phyloP scores from a whole-genome alignment of 2,329 filamentous ascomycete species.

The Westerdykella aurantiaca region DNA sequence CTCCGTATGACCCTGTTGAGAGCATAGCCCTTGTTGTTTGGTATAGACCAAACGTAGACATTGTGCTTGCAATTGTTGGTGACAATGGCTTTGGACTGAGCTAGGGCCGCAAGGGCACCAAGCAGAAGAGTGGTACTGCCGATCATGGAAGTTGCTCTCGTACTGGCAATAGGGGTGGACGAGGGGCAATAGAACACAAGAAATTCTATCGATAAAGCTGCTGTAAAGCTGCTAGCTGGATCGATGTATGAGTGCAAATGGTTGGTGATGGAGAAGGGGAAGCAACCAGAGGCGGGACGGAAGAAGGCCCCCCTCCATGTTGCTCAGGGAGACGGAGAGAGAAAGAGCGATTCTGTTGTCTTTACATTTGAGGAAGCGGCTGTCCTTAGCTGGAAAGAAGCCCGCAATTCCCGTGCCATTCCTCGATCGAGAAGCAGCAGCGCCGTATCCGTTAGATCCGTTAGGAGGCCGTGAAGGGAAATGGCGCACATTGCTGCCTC shows the following conservation, averaged over 20 bases:
- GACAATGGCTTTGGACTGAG: conserved; percentile 21
- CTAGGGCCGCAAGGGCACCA: conserved; percentile 15
- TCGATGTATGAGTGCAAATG: not conserved
- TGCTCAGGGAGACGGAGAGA: conserved; percentile 5
- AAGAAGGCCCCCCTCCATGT: conserved; percentile 3
- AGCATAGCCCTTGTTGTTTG: conserved; percentile 7
- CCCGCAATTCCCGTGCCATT: no score
- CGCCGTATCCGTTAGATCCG: no score
- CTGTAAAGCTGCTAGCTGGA: no score
- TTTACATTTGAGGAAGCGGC: no score
- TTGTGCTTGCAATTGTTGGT: conserved; percentile 19
- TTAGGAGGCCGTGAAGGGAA: no score
- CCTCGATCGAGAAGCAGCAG: no score
- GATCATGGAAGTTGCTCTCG: conserved; percentile 11
- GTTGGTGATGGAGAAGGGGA: not conserved
- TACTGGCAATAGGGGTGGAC: not conserved
- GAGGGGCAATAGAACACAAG: not conserved
- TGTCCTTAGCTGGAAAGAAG: no score
- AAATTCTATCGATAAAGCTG: not conserved
- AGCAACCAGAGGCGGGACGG: not conserved
- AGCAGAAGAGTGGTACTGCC: conserved; percentile 8
- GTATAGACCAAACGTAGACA: conserved; percentile 22
- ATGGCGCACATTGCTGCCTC: no score
- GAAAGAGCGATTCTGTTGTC: no score
- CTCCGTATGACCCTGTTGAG: conserved; percentile 14